These are phyloP conservation scores for Sisymbrium irio DNA, from an alignment of 345 rosid species.

Conservation along the genomic window DNA sequence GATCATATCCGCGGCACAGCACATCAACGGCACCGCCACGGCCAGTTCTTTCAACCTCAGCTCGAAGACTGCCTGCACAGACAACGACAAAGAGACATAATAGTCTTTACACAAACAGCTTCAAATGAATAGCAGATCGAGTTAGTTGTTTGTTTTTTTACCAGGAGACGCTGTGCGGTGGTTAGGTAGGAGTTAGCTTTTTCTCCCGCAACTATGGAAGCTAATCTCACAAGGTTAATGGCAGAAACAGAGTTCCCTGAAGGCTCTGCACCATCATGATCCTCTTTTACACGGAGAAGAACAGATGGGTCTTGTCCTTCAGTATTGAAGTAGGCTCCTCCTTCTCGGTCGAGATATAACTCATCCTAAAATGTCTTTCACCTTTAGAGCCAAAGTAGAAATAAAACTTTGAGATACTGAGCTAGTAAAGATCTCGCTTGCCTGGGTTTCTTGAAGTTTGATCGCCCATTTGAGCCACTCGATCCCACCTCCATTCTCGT, in stretches of 20 bases:
- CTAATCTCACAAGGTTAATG: slow-evolving; percentile 76
- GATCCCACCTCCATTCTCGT: slow-evolving; percentile 63
- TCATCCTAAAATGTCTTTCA: slow-evolving; percentile 54
- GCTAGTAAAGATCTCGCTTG: slow-evolving; percentile 26
- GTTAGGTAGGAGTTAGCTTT: slow-evolving; percentile 56
- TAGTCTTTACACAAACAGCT: not conserved
- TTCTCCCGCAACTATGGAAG: slow-evolving; percentile 58
- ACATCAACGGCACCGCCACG: slow-evolving; percentile 89
- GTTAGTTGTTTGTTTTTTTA: slow-evolving; percentile 18
- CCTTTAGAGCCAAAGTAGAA: not conserved
- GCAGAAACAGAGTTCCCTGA: slow-evolving; percentile 93
- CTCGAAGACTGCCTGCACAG: slow-evolving; percentile 76
- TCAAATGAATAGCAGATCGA: not conserved
- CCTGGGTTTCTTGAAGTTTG: slow-evolving; percentile 82
- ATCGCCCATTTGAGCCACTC: slow-evolving; percentile 79
- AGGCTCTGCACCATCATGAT: slow-evolving; percentile 97
- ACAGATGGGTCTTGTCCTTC: slow-evolving; percentile 87
- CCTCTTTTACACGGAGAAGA: slow-evolving; percentile 93
- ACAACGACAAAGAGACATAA: not conserved
- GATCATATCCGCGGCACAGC: slow-evolving; percentile 80
- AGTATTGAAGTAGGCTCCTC: slow-evolving; percentile 91
- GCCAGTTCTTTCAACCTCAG: slow-evolving; percentile 72
- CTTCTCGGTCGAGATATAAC: slow-evolving; percentile 80
- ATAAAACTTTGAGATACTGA: not conserved
- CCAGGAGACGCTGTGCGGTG: slow-evolving; percentile 80